Evolutionary conservation across 176 grass and related monocot genomes (phyloP).

Genomic region (Melocanna baccifera): DNA sequence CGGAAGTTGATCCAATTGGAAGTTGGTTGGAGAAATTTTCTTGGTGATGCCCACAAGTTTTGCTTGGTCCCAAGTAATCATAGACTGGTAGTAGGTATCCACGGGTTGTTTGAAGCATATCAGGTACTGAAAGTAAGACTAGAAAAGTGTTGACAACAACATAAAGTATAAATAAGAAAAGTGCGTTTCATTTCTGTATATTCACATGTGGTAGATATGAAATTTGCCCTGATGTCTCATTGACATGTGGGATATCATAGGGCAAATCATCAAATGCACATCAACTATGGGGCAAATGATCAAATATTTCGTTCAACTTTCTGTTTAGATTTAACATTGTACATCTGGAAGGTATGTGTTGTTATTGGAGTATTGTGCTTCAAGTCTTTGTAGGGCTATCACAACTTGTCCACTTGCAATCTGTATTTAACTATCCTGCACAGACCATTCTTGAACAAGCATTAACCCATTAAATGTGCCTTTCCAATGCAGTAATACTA

Average conservation of each 20-base stretch:
- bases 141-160: slow-evolving; percentile 16
- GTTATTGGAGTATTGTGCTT: not conserved
- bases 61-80: slow-evolving; percentile 32
- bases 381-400: not conserved
- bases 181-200: not conserved
- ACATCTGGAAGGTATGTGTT: not conserved
- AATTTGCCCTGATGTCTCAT: no score
- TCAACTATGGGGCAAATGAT: no score
- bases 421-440: not conserved
- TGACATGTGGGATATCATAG: no score
- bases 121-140: not conserved
- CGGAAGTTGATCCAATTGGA: not conserved
- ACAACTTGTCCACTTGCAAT: not conserved
- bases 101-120: not conserved
- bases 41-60: slow-evolving; percentile 32
- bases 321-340: not conserved
- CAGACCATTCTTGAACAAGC: not conserved
- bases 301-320: no score
- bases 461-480: not conserved
- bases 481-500: not conserved
- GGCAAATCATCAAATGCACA: no score
- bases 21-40: slow-evolving; percentile 11
- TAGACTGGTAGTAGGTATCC: slow-evolving; percentile 8
- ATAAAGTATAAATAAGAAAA: not conserved
- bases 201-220: not conserved